Conservation (phyloP, 2,329 filamentous ascomycete genomes). For the Leptographium procerum region DNA sequence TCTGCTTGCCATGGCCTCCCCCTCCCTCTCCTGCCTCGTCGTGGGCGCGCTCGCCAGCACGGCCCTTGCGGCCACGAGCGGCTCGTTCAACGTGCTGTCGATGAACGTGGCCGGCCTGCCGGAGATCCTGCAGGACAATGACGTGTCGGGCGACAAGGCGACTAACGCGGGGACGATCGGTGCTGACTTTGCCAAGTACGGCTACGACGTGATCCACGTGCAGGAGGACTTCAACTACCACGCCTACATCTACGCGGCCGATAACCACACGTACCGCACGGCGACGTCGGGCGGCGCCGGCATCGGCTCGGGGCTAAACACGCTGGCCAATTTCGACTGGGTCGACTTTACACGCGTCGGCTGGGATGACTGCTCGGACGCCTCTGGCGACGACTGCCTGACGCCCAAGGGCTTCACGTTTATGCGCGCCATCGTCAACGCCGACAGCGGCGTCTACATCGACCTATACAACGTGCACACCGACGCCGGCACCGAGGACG, state of each 20-base stretch:
- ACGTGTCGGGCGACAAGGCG: constrained; percentile 49
- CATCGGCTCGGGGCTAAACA: constrained; percentile 54
- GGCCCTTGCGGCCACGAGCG: constrained; percentile 6
- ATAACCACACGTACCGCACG: constrained; percentile 48
- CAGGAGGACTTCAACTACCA: constrained; percentile 65
- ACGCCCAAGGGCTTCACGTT: constrained; percentile 61
- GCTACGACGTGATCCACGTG: constrained; percentile 51
- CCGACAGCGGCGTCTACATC: constrained; percentile 42
- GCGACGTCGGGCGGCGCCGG: constrained; percentile 53
- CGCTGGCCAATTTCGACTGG: constrained; percentile 47
- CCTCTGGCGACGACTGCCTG: constrained; percentile 47
- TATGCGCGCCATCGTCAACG: constrained; percentile 37
- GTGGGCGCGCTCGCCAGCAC: not conserved
- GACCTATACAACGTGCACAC: constrained; percentile 58
- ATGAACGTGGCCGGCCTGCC: constrained; percentile 53
- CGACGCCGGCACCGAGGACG: constrained; percentile 44
- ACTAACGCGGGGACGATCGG: constrained; percentile 47
- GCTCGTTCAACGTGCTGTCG: constrained; percentile 38
- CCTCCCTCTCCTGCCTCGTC: not conserved
- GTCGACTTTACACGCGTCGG: constrained; percentile 43
- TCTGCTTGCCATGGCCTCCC: not conserved
- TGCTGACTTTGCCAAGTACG: constrained; percentile 40
- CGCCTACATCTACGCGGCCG: constrained; percentile 47
- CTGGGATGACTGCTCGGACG: constrained; percentile 47
- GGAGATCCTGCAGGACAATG: constrained; percentile 44